Percentiles rank a stretch among this genome's conserved stretches.
phyloP scores from a whole-genome alignment of 345 rosid species.

The Rhizophora mangle region DNA sequence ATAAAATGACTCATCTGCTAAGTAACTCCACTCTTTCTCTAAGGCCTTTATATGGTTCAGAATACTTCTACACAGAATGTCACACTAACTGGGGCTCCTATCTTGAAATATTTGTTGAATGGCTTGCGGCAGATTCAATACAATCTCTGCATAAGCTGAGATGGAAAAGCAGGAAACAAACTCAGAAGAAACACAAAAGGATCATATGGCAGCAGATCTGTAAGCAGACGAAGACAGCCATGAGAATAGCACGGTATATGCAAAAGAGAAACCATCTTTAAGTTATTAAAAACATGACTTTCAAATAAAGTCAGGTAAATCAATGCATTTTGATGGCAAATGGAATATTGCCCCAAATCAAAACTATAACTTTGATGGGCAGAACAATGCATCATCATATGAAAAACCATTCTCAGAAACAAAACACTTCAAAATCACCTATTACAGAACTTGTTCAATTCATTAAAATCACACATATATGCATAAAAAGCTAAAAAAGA shows the following conservation, averaged over 20 bases:
- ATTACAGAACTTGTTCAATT: neutral
- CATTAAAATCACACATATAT: conserved; percentile 1
- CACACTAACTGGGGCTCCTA: conserved; percentile 28
- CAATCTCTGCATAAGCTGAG: conserved; percentile 91
- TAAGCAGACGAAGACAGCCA: too few relatives aligned
- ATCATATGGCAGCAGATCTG: neutral
- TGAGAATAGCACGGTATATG: too few relatives aligned
- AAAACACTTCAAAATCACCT: too few relatives aligned
- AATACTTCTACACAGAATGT: neutral
- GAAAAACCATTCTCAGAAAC: too few relatives aligned
- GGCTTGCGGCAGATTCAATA: conserved; percentile 62
- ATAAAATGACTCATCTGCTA: neutral
- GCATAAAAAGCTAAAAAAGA: neutral
- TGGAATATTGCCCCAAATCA: too few relatives aligned
- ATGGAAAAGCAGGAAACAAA: conserved; percentile 13
- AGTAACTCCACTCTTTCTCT: neutral
- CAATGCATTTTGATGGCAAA: too few relatives aligned
- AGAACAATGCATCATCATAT: too few relatives aligned
- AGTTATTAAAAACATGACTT: too few relatives aligned
- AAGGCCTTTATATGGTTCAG: neutral
- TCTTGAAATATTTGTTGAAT: conserved; percentile 52
- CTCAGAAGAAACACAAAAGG: neutral
- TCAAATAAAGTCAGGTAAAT: too few relatives aligned
- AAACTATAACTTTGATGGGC: too few relatives aligned
- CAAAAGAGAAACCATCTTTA: too few relatives aligned